These are phyloP conservation scores for Leishmania arabica DNA, from an alignment of 208 protist species.

Conservation along the genomic window DNA sequence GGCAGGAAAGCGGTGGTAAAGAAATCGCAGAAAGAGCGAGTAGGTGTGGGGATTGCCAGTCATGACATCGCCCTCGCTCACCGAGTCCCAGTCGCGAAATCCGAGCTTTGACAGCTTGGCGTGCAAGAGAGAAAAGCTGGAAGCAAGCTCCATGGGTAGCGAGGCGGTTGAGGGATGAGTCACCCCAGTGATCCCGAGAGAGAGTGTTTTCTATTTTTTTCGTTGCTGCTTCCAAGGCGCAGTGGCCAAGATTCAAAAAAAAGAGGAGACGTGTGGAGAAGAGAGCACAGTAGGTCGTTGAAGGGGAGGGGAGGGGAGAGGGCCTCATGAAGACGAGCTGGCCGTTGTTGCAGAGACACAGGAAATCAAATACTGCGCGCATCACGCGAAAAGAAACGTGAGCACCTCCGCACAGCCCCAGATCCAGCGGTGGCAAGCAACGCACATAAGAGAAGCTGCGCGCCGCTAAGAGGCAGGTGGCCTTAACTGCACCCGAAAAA, in stretches of 20 bases:
- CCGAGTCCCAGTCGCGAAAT: conserved; percentile 35
- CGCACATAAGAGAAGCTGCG: not conserved
- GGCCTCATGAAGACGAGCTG: not conserved
- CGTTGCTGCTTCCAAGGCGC: not conserved
- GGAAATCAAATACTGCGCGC: not conserved
- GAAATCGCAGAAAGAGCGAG: conserved; percentile 48
- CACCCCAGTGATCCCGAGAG: not conserved
- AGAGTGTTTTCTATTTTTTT: not conserved
- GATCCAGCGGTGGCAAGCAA: not conserved
- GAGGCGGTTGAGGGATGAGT: too few relatives aligned
- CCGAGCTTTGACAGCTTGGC: conserved; percentile 46
- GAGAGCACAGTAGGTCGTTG: not conserved
- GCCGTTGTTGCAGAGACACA: not conserved
- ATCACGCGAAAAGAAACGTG: not conserved
- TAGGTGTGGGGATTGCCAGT: conserved; percentile 47
- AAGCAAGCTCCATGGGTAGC: conserved; percentile 24
- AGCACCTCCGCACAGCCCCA: not conserved
- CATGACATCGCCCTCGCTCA: conserved; percentile 47
- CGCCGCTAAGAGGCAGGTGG: not conserved
- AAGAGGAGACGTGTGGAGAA: not conserved
- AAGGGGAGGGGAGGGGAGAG: not conserved
- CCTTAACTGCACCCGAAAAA: not conserved
- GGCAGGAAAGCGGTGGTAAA: conserved; percentile 34
- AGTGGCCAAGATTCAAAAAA: not conserved
- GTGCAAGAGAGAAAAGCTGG: conserved; percentile 44